Conservation (phyloP, 176 grass and related monocot genomes). For the Zea luxurians region DNA sequence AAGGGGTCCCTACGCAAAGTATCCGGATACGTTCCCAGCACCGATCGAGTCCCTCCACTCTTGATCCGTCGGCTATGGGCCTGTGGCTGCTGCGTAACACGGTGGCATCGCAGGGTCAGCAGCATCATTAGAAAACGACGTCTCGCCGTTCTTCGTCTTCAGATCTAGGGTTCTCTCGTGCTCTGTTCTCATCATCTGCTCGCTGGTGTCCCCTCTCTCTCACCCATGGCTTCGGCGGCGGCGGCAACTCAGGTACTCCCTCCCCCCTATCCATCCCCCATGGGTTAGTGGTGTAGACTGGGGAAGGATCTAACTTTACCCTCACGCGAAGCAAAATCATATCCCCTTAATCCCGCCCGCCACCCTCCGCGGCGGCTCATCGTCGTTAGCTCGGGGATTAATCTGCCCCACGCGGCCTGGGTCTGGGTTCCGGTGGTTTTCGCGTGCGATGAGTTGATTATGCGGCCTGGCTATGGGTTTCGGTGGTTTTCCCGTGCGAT, state of each 20-base stretch:
- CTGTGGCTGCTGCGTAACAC: too few relatives aligned
- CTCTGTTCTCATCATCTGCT: neutral
- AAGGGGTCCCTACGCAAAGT: neutral
- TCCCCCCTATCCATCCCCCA: neutral
- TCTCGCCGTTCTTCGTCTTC: too few relatives aligned
- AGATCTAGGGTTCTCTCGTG: slow-evolving; percentile 52
- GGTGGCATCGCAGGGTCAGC: neutral
- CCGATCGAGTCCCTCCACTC: neutral
- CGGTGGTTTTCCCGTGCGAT: neutral
- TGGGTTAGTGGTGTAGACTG: neutral
- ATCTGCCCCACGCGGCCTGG: neutral
- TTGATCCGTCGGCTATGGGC: neutral
- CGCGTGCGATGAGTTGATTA: neutral
- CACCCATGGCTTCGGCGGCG: slow-evolving; percentile 47
- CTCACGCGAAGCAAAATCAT: neutral
- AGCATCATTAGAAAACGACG: neutral
- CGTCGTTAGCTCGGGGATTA: neutral
- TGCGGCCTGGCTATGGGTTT: slow-evolving; percentile 7
- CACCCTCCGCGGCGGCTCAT: too few relatives aligned
- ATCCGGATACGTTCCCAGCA: neutral
- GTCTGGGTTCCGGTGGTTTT: neutral
- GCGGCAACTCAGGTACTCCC: slow-evolving; percentile 27
- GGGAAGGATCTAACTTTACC: too few relatives aligned
- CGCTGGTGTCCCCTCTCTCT: neutral
- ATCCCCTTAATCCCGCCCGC: neutral